These are phyloP conservation scores for Pezicula carpinea DNA, from an alignment of 2,329 filamentous ascomycete species.

Conservation along the genomic window DNA sequence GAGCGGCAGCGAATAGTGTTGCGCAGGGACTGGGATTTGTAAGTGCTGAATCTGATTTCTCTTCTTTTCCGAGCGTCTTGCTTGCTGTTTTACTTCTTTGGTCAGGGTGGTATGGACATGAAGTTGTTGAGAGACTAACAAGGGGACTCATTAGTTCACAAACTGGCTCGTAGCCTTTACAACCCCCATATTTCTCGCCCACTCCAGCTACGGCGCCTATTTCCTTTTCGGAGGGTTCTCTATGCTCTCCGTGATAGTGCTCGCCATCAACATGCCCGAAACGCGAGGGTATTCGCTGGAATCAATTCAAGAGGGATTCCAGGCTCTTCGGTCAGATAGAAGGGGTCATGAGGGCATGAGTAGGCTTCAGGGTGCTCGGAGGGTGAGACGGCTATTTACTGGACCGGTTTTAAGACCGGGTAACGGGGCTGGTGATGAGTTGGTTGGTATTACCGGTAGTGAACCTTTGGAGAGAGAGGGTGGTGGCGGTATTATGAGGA, in stretches of 20 bases:
- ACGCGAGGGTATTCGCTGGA: slow-evolving; percentile 21
- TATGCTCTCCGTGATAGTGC: slow-evolving; percentile 19
- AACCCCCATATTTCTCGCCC: slow-evolving; percentile 21
- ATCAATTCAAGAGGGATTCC: slow-evolving; percentile 8
- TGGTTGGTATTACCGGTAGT: too few species aligned
- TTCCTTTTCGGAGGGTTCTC: slow-evolving; percentile 19
- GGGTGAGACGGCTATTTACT: too few species aligned
- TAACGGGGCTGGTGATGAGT: too few species aligned
- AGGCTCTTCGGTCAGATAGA: not conserved
- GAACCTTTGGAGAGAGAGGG: too few species aligned
- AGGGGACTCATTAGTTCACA: slow-evolving; percentile 26
- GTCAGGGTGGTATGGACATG: too few species aligned
- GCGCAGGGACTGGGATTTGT: slow-evolving; percentile 41
- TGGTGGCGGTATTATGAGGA: too few species aligned
- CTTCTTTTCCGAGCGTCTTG: not conserved
- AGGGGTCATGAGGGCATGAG: not conserved
- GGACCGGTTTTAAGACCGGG: too few species aligned
- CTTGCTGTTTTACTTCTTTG: too few species aligned
- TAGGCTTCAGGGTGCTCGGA: too few species aligned
- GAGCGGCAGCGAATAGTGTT: slow-evolving; percentile 46
- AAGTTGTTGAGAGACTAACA: too few species aligned
- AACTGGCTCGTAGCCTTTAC: slow-evolving; percentile 27
- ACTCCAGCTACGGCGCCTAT: slow-evolving; percentile 13
- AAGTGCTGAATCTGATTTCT: not conserved
- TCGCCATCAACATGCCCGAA: slow-evolving; percentile 19